Percentiles rank a stretch among this genome's conserved stretches.
Conservation (phyloP, 108 stramenopile species). For the Discostella pseudostelligera region DNA sequence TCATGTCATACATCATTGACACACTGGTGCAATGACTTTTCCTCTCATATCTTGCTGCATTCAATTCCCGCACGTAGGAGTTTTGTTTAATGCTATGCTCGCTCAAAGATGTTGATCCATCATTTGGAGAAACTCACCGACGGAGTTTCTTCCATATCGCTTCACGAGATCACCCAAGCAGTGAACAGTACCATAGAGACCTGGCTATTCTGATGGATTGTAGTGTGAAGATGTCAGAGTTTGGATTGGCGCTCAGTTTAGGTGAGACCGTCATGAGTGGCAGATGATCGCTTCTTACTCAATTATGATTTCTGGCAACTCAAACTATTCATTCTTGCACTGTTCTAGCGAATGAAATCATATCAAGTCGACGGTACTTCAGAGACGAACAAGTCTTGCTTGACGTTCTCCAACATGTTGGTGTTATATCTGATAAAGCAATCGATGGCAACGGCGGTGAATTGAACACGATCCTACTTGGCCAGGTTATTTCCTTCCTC, state of each 20-base stretch:
- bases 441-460: conserved; percentile 24
- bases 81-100: conserved; percentile 66
- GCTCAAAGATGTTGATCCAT: conserved; percentile 15
- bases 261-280: conserved; percentile 30
- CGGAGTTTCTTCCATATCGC: conserved; percentile 61
- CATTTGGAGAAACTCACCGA: conserved; percentile 4
- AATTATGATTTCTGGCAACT: background rate
- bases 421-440: conserved; percentile 34
- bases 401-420: conserved; percentile 36
- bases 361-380: conserved; percentile 26
- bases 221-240: conserved; percentile 55
- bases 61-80: conserved; percentile 46
- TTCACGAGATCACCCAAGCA: conserved; percentile 50
- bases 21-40: too few relatives aligned
- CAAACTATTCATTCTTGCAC: background rate
- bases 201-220: conserved; percentile 60
- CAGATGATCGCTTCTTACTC: background rate
- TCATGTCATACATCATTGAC: background rate
- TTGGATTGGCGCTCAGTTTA: conserved; percentile 64
- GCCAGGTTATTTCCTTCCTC: conserved; percentile 43
- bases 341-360: conserved; percentile 39
- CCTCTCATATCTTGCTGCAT: background rate
- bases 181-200: conserved; percentile 62
- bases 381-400: conserved; percentile 14
- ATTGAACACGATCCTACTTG: conserved; percentile 36